Base-by-base conservation (phyloP, 805 yeast genomes). In the Schizosaccharomyces octosporus region DNA sequence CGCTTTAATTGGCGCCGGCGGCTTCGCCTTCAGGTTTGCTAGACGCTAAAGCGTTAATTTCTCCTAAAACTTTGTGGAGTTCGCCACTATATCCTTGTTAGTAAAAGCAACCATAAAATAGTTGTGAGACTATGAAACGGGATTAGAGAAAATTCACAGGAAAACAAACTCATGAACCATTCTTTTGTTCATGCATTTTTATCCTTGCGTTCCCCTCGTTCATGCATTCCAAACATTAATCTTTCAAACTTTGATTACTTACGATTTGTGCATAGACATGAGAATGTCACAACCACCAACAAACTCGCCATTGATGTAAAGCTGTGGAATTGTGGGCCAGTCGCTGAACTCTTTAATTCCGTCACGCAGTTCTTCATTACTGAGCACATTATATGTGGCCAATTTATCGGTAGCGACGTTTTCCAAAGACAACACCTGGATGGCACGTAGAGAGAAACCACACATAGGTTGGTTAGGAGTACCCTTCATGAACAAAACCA, bases 291-390 rank as follows among this genome's bases (percentile, higher is more conserved):
- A 93, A 4, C 99, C 99, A 57, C 99, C 99, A 61, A 93, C 79
- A 70, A 93, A 93, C 70, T 93, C 98, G 66, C 83, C 64, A 66
- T 75, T 72, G 62, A 93, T 87, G 69, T 89, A 93, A 55, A 93
- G 78, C 73, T 93, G 99, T 17, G 99, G 99, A 63, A 93, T 88
- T 0, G 99, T 93, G 62, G 99, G 99, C 99, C 99, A 93, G 65
- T 85, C 83, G 66, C 90, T 82, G 73, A 80, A 93, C 71, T 93
- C 98, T 74, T 93, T 93, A 68, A 93, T 87, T 41, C 97, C 98
- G 59, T 86, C 82, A 73, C 98, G 85, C 65, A 93, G 79, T 68
- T 93, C 97, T 2, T 84, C 81, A 71, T 93, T 98, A 72, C 93
- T 97, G 66, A 93, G 76, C 0, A 93, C 98, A 69, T 93, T 90